Evolutionary conservation across 2,329 filamentous ascomycete species (phyloP).

Genomic region (Leptographium flavum): DNA sequence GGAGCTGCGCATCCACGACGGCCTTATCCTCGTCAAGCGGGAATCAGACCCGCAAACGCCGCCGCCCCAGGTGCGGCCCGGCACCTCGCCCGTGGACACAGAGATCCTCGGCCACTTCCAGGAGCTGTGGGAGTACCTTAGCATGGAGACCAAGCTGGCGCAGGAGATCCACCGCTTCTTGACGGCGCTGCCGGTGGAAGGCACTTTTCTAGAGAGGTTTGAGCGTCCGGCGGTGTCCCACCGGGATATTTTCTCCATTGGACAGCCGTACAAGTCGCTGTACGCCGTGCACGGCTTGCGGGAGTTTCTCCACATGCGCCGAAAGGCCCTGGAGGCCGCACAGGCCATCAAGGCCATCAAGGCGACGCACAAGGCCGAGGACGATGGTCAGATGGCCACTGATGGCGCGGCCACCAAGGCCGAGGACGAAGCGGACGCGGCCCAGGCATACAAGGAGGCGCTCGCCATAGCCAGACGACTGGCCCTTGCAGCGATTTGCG

Average conservation of each 20-base stretch:
- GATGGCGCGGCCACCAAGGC: too few relatives aligned
- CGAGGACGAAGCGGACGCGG: background rate
- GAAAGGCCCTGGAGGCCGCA: background rate
- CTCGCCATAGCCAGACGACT: conserved; percentile 34
- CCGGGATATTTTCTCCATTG: conserved; percentile 50
- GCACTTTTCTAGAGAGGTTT: conserved; percentile 45
- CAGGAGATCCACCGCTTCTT: conserved; percentile 61
- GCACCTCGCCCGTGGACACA: conserved; percentile 51
- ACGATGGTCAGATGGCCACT: too few relatives aligned
- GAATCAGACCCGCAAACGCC: conserved; percentile 32
- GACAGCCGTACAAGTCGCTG: conserved; percentile 57
- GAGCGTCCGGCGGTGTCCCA: conserved; percentile 37
- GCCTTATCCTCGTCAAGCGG: conserved; percentile 51
- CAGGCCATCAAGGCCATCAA: too few relatives aligned
- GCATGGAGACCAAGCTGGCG: conserved; percentile 55
- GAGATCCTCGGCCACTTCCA: conserved; percentile 74
- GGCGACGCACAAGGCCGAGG: too few relatives aligned
- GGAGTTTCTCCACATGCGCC: conserved; percentile 38
- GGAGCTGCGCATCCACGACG: conserved; percentile 51
- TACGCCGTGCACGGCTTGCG: conserved; percentile 58
- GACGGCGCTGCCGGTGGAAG: conserved; percentile 53
- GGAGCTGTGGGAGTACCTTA: conserved; percentile 68
- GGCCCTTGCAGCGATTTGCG: conserved; percentile 45
- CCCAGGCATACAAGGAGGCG: conserved; percentile 18
- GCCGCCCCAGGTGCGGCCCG: conserved; percentile 31